Base-by-base conservation (phyloP, 495 filamentous ascomycete species). In the Trichoderma gamsii region DNA sequence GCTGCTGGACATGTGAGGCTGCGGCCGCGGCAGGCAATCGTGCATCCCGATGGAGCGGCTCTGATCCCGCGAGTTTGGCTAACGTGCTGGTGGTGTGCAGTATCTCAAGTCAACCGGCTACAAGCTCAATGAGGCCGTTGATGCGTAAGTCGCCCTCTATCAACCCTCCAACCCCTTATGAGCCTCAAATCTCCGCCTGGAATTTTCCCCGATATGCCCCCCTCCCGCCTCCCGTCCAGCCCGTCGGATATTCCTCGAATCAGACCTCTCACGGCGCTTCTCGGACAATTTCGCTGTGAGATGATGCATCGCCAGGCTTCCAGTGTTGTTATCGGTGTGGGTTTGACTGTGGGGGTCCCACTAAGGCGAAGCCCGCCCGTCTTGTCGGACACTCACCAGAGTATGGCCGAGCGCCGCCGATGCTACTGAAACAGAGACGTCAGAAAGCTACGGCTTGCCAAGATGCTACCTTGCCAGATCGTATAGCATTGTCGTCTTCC, bases 71-170 rank as follows among this genome's bases (percentile, higher is more conserved):
- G 11, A 15, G 56, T 35, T 32, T 16, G 35, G 35, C 35, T 65
- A n/a, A 65, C 35, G 15, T 43, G 63, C 35, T 41, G 35, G 63
- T 41, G 32, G 63, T 65, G 29, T 41, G 61, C 65, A 77, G 76
- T 66, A 72, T 32, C 67, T 76, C 6, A 77, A 77, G 63, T 67
- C 52, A 21, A 63, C 70, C 12, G 73, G 73, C 18, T 86, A 81
- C 73, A 80, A 81, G 66, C 68, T 86, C 11, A 77, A 85, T n/a
- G 77, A 80, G 64, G 84, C 84, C 61, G 71, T 79, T 27, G 81
- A 84, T 72, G 73, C 76, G 82, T 85, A 74, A 81, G 83, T 80
- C 35, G 38, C 27, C 25, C 25, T 25, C 56, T 12, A 7, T 18
- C 11, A 5, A 23, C 29, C 35, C 12, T 15, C 15, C 46, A 16